Percentiles rank a stretch among this genome's conserved stretches.
Conservation (phyloP, 805 yeast species). For the Metschnikowia proteae region DNA sequence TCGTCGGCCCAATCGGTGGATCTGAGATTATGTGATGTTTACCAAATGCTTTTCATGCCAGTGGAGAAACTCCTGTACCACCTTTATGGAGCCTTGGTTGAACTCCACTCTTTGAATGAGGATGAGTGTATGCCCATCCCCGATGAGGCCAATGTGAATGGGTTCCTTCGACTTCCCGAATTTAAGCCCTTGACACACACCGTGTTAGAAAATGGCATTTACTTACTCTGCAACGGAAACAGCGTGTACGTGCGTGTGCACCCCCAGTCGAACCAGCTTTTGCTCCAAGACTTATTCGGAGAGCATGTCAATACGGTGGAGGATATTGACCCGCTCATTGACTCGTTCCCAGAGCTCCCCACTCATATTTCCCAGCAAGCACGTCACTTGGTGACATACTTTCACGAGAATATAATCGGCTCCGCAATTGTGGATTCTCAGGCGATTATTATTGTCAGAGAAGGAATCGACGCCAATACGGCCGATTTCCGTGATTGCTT, state of each 20-base stretch:
- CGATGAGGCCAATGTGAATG: conserved; percentile 38
- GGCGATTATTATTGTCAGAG: conserved; percentile 59
- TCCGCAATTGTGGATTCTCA: conserved; percentile 24
- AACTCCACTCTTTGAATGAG: conserved; percentile 61
- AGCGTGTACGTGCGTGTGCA: conserved; percentile 62
- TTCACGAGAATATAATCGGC: conserved; percentile 36
- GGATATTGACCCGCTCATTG: conserved; percentile 45
- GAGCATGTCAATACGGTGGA: conserved; percentile 40
- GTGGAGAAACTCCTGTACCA: conserved; percentile 55
- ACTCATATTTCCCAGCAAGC: conserved; percentile 69
- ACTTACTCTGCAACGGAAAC: conserved; percentile 68
- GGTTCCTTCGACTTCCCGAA: conserved; percentile 48
- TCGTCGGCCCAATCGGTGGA: conserved; percentile 54
- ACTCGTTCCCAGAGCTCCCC: conserved; percentile 65
- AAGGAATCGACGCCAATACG: conserved; percentile 60
- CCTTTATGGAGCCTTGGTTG: conserved; percentile 77
- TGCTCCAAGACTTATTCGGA: conserved; percentile 76
- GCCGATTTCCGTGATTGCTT: conserved; percentile 50
- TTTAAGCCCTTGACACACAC: conserved; percentile 42
- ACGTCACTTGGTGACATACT: conserved; percentile 55
- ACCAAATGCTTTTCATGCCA: conserved; percentile 49
- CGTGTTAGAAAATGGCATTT: conserved; percentile 67
- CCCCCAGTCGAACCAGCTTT: conserved; percentile 58
- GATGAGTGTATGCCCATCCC: conserved; percentile 42
- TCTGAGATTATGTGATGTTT: conserved; percentile 53